Evolutionary conservation across 495 filamentous ascomycete genomes (phyloP).

Genomic region (Penicillium psychrofluorescens): DNA sequence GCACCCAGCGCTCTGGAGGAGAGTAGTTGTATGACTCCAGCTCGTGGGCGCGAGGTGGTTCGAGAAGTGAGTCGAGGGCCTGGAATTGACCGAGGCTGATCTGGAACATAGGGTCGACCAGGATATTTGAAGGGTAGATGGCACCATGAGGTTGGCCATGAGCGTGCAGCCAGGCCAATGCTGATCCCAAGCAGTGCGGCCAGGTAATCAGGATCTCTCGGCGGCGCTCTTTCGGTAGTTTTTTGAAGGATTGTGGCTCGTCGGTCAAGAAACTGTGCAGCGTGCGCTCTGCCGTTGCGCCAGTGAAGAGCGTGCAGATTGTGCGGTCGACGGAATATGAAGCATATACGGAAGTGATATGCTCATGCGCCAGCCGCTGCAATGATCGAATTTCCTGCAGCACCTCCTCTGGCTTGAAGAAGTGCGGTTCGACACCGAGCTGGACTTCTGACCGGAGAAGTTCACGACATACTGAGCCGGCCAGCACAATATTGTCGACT

Average conservation of each 20-base stretch:
- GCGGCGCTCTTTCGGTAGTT: constrained; percentile 62
- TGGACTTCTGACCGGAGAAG: constrained; percentile 68
- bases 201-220: constrained; percentile 67
- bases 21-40: constrained; percentile 84
- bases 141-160: constrained; percentile 67
- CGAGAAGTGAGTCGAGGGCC: constrained; percentile 49
- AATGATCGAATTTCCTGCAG: constrained; percentile 58
- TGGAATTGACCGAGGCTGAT: constrained; percentile 72
- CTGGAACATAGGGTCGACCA: constrained; percentile 62
- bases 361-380: constrained; percentile 61
- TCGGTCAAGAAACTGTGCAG: constrained; percentile 71
- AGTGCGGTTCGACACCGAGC: constrained; percentile 50
- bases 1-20: constrained; percentile 70
- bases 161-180: constrained; percentile 68
- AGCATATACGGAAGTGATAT: constrained; percentile 72
- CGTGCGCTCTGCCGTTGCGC: constrained; percentile 60
- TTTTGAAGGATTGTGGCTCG: constrained; percentile 58
- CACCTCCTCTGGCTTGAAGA: constrained; percentile 59
- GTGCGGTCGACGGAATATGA: constrained; percentile 69
- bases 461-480: constrained; percentile 33
- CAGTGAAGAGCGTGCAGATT: constrained; percentile 72
- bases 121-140: constrained; percentile 76
- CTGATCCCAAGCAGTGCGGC: constrained; percentile 80
- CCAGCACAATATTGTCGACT: constrained; percentile 61
- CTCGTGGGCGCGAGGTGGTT: constrained; percentile 49